These are phyloP conservation scores for Phytopythium vexans DNA, from an alignment of 352 stramenopile genomes.

Conservation along the genomic window DNA sequence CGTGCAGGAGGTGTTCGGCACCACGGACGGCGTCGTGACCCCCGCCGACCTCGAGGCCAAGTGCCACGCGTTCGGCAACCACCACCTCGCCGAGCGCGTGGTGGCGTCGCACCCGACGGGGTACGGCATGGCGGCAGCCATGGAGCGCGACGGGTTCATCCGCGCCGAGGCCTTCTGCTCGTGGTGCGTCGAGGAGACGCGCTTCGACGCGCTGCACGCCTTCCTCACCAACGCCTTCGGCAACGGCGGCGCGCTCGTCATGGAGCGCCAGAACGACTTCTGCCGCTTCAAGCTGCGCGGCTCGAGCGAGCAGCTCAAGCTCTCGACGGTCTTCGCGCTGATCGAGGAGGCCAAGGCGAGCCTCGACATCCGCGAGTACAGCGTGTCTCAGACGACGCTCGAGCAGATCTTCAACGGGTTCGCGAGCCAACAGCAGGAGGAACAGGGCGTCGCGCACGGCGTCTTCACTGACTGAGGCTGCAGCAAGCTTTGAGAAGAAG, in stretches of 20 bases:
- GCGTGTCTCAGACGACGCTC: conserved; percentile 84
- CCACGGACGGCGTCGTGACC: conserved; percentile 21
- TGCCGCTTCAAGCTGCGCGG: conserved; percentile 66
- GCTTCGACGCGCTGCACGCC: conserved; percentile 24
- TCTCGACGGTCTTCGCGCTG: conserved; percentile 74
- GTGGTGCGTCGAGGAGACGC: conserved; percentile 58
- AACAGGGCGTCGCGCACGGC: too few species aligned
- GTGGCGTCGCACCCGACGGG: conserved; percentile 41
- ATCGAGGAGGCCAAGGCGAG: conserved; percentile 55
- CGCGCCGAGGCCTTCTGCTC: conserved; percentile 35
- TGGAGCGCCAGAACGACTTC: conserved; percentile 67
- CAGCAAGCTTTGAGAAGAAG: too few species aligned
- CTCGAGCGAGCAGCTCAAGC: conserved; percentile 29
- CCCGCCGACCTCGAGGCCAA: conserved; percentile 16
- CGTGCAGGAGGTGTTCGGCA: conserved; percentile 11
- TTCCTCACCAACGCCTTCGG: conserved; percentile 28
- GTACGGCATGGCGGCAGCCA: conserved; percentile 41
- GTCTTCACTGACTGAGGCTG: too few species aligned
- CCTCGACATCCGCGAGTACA: conserved; percentile 81
- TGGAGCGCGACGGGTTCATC: conserved; percentile 38
- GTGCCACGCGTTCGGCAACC: conserved; percentile 46
- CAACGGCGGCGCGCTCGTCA: conserved; percentile 11
- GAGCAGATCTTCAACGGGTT: conserved; percentile 92
- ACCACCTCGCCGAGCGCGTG: conserved; percentile 26
- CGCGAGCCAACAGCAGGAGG: conserved; percentile 72